These are phyloP conservation scores for Ustilago bromivora DNA, from an alignment of 1,284 basidiomycete species.

Conservation along the genomic window DNA sequence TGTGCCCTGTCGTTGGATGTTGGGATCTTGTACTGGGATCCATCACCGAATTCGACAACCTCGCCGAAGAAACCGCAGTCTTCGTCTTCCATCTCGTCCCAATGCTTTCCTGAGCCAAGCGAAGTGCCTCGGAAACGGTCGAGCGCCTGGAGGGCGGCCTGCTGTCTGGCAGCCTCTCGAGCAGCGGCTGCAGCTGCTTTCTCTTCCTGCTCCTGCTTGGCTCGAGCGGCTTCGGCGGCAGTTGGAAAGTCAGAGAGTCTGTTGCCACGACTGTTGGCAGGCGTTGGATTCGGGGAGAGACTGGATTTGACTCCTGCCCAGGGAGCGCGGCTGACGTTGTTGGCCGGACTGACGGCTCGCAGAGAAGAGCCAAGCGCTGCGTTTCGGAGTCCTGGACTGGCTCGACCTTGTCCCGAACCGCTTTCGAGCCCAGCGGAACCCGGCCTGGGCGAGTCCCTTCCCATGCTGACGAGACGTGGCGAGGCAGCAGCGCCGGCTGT, in stretches of 20 bases:
- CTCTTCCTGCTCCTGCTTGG: conserved; percentile 63
- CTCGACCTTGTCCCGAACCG: conserved; percentile 34
- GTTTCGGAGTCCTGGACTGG: conserved; percentile 55
- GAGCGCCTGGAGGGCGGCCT: conserved; percentile 55
- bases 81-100: conserved; percentile 69
- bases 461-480: conserved; percentile 57
- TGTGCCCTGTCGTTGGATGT: conserved; percentile 39
- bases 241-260: conserved; percentile 65
- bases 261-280: conserved; percentile 18
- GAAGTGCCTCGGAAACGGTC: conserved; percentile 65
- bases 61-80: conserved; percentile 64
- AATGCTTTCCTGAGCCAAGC: conserved; percentile 60
- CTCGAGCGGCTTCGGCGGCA: conserved; percentile 63
- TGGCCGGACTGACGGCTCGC: conserved; percentile 42
- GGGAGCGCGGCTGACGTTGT: conserved; percentile 48
- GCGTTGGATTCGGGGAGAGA: conserved; percentile 24
- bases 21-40: conserved; percentile 66
- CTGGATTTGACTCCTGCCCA: conserved; percentile 56
- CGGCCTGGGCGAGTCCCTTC: conserved; percentile 45
- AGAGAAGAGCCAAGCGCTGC: conserved; percentile 46
- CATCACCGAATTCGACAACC: conserved; percentile 68
- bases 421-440: conserved; percentile 41
- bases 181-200: conserved; percentile 58
- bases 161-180: conserved; percentile 54
- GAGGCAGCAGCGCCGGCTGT: conserved; percentile 34